Percentiles rank a stretch among this genome's conserved stretches.
phyloP scores from a whole-genome alignment of 2,329 filamentous ascomycete genomes.

The Nemania abortiva region DNA sequence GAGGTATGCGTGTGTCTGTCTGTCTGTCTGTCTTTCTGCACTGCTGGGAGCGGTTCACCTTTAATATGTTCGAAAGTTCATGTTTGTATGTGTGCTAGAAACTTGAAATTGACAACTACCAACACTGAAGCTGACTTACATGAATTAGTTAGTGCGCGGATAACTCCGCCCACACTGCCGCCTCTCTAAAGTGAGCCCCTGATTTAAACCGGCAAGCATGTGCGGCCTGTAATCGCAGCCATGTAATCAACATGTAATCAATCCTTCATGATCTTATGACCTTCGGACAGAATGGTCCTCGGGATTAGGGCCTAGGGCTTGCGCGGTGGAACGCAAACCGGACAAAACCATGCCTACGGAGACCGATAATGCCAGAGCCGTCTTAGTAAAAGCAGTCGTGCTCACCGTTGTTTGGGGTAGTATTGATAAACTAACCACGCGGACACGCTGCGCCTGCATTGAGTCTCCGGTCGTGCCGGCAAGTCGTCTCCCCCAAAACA shows the following conservation, averaged over 20 bases:
- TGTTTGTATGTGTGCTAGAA: background rate
- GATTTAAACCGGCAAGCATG: background rate
- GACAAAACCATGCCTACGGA: background rate
- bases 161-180: background rate
- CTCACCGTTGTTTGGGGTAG: background rate
- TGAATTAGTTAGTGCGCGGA: too few species aligned
- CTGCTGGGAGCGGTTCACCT: background rate
- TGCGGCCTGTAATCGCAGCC: background rate
- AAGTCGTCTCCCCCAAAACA: background rate
- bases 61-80: background rate
- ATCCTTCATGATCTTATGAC: too few species aligned
- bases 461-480: slow-evolving; percentile 21
- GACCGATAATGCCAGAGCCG: background rate
- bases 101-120: background rate
- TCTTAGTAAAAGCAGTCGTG: background rate
- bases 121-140: too few species aligned
- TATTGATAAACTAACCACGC: background rate
- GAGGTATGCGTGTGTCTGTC: background rate
- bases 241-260: too few species aligned
- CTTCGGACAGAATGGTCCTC: background rate
- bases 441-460: slow-evolving; percentile 3
- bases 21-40: background rate
- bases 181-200: background rate
- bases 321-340: background rate
- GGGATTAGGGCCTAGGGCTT: background rate